A percentile compares a stretch with the other conserved stretches of the same genome.
These are phyloP conservation scores for Ambrosia trifida DNA, from an alignment of 129 eudicot species.

Conservation along the genomic window DNA sequence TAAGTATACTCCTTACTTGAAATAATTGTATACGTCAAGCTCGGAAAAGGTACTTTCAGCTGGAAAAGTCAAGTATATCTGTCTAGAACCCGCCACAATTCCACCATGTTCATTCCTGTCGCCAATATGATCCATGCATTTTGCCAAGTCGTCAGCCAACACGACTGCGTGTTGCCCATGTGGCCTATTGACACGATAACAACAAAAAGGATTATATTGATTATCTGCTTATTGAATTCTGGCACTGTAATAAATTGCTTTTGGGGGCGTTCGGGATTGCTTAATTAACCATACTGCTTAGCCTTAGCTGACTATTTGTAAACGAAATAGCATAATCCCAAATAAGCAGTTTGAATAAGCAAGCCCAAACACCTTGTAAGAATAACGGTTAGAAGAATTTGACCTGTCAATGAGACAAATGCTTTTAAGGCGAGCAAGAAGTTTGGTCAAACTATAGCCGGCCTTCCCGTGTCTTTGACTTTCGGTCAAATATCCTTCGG, in stretches of 20 bases:
- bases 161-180: conserved; percentile 90
- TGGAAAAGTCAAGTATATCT: conserved; percentile 87
- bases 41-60: conserved; percentile 88
- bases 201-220: conserved; percentile 13
- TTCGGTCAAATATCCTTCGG: conserved; percentile 91
- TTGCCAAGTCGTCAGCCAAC: conserved; percentile 69
- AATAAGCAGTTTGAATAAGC: neutral
- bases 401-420: conserved; percentile 85
- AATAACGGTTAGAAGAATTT: neutral
- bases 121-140: conserved; percentile 57
- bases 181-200: conserved; percentile 54
- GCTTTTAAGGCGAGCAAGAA: conserved; percentile 79
- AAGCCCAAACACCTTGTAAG: neutral
- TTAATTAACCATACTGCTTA: neutral
- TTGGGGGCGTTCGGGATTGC: neutral
- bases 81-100: conserved; percentile 74
- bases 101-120: conserved; percentile 86
- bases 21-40: conserved; percentile 79
- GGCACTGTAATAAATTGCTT: neutral
- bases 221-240: neutral
- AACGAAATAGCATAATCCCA: no score
- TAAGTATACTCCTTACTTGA: conserved; percentile 48
- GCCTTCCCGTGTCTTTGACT: conserved; percentile 96
- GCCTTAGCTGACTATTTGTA: no score
- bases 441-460: conserved; percentile 88